Percentiles rank a stretch among this genome's conserved stretches.
Evolutionary conservation across 2,329 filamentous ascomycete species (phyloP).

Genomic region (Coniochaeta sp.): DNA sequence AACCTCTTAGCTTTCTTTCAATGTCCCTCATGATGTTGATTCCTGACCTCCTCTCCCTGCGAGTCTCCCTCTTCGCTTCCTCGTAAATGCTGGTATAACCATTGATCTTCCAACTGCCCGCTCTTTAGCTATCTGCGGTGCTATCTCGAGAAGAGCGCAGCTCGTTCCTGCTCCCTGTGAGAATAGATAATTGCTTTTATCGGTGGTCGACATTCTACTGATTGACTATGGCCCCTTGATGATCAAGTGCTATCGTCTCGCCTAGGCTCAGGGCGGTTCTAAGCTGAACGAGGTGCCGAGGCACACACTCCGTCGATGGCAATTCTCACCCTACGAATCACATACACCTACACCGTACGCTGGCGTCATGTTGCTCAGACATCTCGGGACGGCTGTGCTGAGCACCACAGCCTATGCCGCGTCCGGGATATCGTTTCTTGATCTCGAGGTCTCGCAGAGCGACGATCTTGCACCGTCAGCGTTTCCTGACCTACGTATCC

Average conservation of each 20-base stretch:
- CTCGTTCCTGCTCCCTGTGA: neutral
- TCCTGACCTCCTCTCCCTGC: neutral
- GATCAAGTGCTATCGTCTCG: neutral
- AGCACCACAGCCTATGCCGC: neutral
- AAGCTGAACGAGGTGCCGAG: neutral
- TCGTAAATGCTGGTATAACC: neutral
- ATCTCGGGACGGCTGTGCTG: neutral
- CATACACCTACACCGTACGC: neutral
- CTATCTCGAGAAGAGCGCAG: neutral
- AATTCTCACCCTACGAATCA: neutral
- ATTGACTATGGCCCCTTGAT: neutral
- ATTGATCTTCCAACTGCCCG: neutral
- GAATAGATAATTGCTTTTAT: neutral
- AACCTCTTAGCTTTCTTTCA: neutral
- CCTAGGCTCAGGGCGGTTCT: neutral
- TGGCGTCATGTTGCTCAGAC: neutral
- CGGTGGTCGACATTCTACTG: neutral
- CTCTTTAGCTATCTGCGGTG: neutral
- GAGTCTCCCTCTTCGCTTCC: neutral
- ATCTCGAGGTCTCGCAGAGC: neutral
- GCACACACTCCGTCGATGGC: neutral
- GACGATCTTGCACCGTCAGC: neutral
- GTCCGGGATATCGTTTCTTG: neutral
- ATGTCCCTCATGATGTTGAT: neutral
- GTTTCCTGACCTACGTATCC: constrained; percentile 11